Evolutionary conservation across 768 basidiomycete genomes (phyloP), one percentile per base, ranked within the genome.

Genomic region (Lentinula lateritia): DNA sequence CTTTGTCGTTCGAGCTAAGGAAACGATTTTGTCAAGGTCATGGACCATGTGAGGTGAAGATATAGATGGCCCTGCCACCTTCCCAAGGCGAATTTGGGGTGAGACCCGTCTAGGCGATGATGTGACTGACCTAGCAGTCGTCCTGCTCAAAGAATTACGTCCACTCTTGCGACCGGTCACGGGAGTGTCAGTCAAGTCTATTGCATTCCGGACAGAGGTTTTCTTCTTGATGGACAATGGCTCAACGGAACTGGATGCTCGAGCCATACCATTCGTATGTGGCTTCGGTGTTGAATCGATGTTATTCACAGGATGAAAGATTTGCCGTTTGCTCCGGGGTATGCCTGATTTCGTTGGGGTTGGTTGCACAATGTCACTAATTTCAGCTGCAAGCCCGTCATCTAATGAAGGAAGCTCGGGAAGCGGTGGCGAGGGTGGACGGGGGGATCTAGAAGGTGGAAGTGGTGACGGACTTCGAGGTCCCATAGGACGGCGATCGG

Each of bases 161-260:
- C 50, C 50, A 58, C 70, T 69, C 64, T 75, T 81, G 43, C 80
- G 74, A 8, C 69, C 67, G 7, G 76, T 70, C 8, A 71, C 71
- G 42, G 76, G 66, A 32, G 73, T 61, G 52, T 71, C 74, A 6
- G 78, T 74, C 23, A 75, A 71, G 6, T 42, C 55, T 23, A 18
- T 10, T 16, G 23, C 41, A 50, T 73, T 75, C 39, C 85, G 83
- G 32, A 85, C 77, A 6, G 90, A 90, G 5, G 82, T 77, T 71
- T 91, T 92, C 78, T 94, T 93, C 79, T 88, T 92, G 71, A 94
- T 93, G 2, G 87, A 89, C 62, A 94, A 75, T 6, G 92, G 92
- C 67, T 91, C 90, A 20, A 93, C 80, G 28, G 74, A 75, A 39
- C 79, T 72, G 28, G 75, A 73, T 61, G 75, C 66, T 32, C 55